These are phyloP conservation scores for Talaromyces sp. DNA, from an alignment of 2,329 filamentous ascomycete genomes.

Conservation along the genomic window DNA sequence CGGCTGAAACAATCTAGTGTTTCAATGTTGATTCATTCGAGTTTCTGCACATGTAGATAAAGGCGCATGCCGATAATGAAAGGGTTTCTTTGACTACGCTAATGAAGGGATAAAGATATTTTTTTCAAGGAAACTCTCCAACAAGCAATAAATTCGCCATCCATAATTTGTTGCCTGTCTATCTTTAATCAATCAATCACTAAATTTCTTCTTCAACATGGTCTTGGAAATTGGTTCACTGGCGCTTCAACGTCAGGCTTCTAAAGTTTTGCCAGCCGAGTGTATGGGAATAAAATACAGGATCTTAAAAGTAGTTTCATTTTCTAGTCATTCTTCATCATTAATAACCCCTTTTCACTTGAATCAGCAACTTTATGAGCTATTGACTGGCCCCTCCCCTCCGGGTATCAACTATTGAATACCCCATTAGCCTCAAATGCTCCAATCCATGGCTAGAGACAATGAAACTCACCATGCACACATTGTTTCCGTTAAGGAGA, in stretches of 20 bases:
- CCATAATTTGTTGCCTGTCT: not conserved
- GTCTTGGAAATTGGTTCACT: too few relatives aligned
- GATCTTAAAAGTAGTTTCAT: not conserved
- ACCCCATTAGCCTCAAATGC: not conserved
- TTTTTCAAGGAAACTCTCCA: too few relatives aligned
- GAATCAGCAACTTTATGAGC: constrained; percentile 7
- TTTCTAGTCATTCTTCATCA: not conserved
- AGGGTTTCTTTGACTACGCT: too few relatives aligned
- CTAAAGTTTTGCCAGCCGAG: not conserved
- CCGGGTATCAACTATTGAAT: constrained; percentile 68
- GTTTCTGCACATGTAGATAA: too few relatives aligned
- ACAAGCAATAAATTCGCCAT: too few relatives aligned
- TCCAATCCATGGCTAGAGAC: not conserved
- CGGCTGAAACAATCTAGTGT: not conserved
- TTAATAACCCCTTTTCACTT: not conserved
- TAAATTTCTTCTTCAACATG: too few relatives aligned
- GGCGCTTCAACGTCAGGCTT: too few relatives aligned
- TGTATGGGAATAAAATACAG: not conserved
- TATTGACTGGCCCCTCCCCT: constrained; percentile 61
- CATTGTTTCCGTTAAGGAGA: constrained; percentile 93
- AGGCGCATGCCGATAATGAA: too few relatives aligned
- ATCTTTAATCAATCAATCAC: not conserved
- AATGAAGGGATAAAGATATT: too few relatives aligned
- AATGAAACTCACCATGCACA: constrained; percentile 81
- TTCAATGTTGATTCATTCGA: too few relatives aligned